These are phyloP conservation scores for Postia placenta DNA, from an alignment of 768 basidiomycete species.

Conservation along the genomic window DNA sequence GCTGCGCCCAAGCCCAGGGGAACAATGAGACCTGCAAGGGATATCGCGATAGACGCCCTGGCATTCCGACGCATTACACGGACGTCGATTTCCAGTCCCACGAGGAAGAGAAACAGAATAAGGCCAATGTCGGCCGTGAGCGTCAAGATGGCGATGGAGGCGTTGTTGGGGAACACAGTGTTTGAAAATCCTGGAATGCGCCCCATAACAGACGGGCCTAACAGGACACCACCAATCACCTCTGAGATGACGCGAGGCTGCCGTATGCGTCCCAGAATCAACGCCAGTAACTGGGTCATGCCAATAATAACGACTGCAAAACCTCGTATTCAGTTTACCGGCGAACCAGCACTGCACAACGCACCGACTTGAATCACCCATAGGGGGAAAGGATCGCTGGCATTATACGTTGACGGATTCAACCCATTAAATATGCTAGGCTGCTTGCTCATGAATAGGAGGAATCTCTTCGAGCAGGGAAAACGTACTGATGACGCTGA, in stretches of 20 bases:
- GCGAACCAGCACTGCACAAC: constrained; percentile 15
- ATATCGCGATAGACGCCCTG: constrained; percentile 50
- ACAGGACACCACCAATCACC: constrained; percentile 82
- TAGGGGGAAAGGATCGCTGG: constrained; percentile 61
- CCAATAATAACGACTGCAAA: constrained; percentile 67
- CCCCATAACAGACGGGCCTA: constrained; percentile 76
- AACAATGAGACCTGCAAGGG: constrained; percentile 60
- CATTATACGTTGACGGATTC: constrained; percentile 60
- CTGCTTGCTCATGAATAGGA: constrained; percentile 35
- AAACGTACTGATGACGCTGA: too few relatives aligned
- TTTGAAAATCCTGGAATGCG: constrained; percentile 66
- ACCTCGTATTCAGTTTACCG: not conserved
- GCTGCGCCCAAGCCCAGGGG: constrained; percentile 82
- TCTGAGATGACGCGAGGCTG: constrained; percentile 95
- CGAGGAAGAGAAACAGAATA: constrained; percentile 74
- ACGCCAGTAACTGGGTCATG: constrained; percentile 68
- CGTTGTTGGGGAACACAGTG: constrained; percentile 28
- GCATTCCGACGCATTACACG: constrained; percentile 61
- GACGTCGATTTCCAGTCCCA: constrained; percentile 81
- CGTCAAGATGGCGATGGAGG: constrained; percentile 50
- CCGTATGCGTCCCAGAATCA: constrained; percentile 59
- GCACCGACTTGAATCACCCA: constrained; percentile 75
- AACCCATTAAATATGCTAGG: constrained; percentile 71
- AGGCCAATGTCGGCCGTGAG: constrained; percentile 75
- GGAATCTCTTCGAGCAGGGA: too few relatives aligned